phyloP scores from a whole-genome alignment of 345 rosid species.

The Eucalyptus sp. region DNA sequence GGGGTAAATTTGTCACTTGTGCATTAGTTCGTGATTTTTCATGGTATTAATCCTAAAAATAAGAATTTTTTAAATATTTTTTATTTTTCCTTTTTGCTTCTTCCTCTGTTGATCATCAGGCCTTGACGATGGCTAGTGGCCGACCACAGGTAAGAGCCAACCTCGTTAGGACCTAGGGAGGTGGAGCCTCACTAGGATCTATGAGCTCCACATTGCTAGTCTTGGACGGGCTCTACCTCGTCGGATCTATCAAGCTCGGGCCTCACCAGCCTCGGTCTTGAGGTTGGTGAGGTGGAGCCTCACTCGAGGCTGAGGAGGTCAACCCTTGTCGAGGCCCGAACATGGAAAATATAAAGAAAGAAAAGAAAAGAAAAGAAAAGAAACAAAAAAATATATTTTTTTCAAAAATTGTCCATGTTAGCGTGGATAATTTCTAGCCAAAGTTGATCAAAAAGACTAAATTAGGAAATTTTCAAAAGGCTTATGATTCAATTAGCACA shows the following conservation, averaged over 20 bases:
- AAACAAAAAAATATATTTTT: too few species aligned
- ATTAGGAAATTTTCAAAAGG: too few species aligned
- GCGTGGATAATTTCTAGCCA: background rate
- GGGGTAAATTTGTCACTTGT: too few species aligned
- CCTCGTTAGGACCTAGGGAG: background rate
- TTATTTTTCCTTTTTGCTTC: background rate
- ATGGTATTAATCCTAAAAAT: too few species aligned
- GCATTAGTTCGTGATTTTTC: too few species aligned
- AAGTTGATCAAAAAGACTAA: background rate
- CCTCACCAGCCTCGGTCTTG: background rate
- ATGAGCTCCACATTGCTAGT: background rate
- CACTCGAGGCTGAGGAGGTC: fast-evolving
- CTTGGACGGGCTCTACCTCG: too few species aligned
- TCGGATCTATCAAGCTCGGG: background rate
- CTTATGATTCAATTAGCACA: too few species aligned
- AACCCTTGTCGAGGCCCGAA: fast-evolving
- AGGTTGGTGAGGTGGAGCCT: too few species aligned
- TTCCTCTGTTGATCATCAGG: background rate
- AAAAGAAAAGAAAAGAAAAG: too few species aligned
- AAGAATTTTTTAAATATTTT: too few species aligned
- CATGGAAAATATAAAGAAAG: background rate
- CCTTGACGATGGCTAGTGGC: background rate
- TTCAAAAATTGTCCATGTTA: too few species aligned
- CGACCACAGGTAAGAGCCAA: background rate
- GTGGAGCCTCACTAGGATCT: background rate